Conservation (phyloP, 768 basidiomycete species). For the Porpolomopsis calyptriformis region DNA sequence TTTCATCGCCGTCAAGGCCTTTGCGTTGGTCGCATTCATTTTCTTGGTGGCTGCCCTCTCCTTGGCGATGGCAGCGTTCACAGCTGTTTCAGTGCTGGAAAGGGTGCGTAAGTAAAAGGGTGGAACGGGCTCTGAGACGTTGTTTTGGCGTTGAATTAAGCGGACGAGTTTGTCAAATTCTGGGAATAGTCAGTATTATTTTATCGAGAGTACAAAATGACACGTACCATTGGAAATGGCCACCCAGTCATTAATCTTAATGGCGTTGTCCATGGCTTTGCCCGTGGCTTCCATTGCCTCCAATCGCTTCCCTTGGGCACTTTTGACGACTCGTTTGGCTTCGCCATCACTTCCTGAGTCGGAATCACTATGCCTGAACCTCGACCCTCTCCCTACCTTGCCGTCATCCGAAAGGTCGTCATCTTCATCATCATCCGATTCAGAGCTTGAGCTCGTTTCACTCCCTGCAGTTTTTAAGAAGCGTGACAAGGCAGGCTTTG, state of each 20-base stretch:
- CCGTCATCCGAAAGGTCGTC: conserved; percentile 33
- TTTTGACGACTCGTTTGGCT: conserved; percentile 57
- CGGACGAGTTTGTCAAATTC: conserved; percentile 95
- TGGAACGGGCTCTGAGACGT: conserved; percentile 76
- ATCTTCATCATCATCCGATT: conserved; percentile 45
- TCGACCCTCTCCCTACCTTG: conserved; percentile 19
- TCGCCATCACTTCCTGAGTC: conserved; percentile 57
- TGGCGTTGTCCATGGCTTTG: conserved; percentile 85
- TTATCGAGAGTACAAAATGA: background rate
- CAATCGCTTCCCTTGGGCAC: conserved; percentile 83
- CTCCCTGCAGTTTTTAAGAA: conserved; percentile 62
- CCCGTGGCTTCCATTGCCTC: conserved; percentile 93
- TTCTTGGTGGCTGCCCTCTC: conserved; percentile 95
- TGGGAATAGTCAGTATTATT: conserved; percentile 21
- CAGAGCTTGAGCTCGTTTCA: conserved; percentile 48
- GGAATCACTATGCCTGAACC: conserved; percentile 35
- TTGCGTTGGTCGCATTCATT: conserved; percentile 89
- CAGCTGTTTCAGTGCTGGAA: conserved; percentile 60
- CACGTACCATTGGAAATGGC: conserved; percentile 74
- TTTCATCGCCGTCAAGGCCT: conserved; percentile 94
- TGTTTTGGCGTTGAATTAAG: conserved; percentile 81
- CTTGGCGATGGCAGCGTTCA: conserved; percentile 63
- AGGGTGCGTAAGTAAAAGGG: conserved; percentile 76
- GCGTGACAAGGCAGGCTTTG: conserved; percentile 62
- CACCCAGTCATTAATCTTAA: conserved; percentile 96